Percentiles rank a stretch among this genome's conserved stretches.
Evolutionary conservation across 352 stramenopile genomes (phyloP).

Genomic region (Thraustochytrium sp.): DNA sequence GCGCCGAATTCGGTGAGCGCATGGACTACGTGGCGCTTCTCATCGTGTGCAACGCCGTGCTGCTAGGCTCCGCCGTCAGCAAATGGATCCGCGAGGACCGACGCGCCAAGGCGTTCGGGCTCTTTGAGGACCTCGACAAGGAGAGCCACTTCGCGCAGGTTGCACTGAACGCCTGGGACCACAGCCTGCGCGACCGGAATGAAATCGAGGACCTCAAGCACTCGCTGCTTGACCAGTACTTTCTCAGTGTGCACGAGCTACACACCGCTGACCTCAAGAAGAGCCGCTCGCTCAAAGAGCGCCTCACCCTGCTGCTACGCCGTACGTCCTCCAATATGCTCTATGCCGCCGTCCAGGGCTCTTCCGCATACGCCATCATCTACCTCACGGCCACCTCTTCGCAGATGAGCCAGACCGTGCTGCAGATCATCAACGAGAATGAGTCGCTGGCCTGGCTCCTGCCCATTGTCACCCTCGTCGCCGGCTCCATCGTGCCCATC

Average conservation of each 20-base stretch:
- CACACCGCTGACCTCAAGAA: constrained; percentile 17
- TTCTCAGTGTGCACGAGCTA: constrained; percentile 7
- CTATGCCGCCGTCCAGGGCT: constrained; percentile 62
- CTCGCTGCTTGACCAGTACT: constrained; percentile 23
- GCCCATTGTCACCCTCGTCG: constrained; percentile 9
- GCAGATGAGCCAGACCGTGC: constrained; percentile 57
- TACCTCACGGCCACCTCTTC: constrained; percentile 64
- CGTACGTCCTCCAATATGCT: constrained; percentile 58
- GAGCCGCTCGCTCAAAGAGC: constrained; percentile 49
- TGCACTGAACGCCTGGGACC: constrained; percentile 67
- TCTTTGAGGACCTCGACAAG: not conserved
- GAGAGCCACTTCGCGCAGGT: constrained; percentile 62
- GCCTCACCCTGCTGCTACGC: constrained; percentile 59
- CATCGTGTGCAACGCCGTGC: constrained; percentile 54
- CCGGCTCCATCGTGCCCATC: constrained; percentile 58
- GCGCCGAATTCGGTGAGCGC: constrained; percentile 42
- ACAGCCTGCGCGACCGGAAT: not conserved
- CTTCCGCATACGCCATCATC: constrained; percentile 66
- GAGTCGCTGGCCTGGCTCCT: not conserved
- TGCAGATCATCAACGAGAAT: constrained; percentile 15
- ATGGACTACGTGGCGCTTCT: constrained; percentile 50
- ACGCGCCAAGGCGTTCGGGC: constrained; percentile 57
- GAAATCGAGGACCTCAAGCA: constrained; percentile 24
- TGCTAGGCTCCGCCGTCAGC: constrained; percentile 60
- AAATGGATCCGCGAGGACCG: constrained; percentile 70